Base-by-base conservation (phyloP, 2,329 filamentous ascomycete genomes). In the Aaosphaeria pasadenensis region DNA sequence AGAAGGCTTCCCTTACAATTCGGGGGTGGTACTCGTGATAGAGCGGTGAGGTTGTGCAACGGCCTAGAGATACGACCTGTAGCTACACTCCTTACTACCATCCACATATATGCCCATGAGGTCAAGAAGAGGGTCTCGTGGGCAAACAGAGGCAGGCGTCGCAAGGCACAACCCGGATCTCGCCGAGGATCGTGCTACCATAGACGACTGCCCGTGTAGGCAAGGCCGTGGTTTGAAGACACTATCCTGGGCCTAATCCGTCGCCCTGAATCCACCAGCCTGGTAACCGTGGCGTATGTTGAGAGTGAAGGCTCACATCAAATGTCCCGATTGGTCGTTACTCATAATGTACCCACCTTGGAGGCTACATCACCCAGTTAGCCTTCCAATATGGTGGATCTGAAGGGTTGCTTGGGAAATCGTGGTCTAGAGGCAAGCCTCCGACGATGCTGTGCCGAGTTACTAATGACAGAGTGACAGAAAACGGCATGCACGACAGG, bases 401-500 rank as follows among this genome's bases (percentile, higher is more conserved):
- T 41, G 44, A 24, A 24, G 17, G 17, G 17, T 24, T 36, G 7
- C n/a, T 36, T 45, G 47, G 46, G 45, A 53, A 52, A 48, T 46
- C 39, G 46, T 51, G 48, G 48, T 48, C 46, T 33, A 48, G 49
- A 49, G 42, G 45, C 42, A 55, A 50, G 54, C 50, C 51, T 40
- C 44, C 31, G 46, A 43, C 32, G 44, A 55, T 50, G 54, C 57
- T 45, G 53, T 59, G 48, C 57, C 24, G 55, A 45, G 51, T 41
- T 44, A 51, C 49, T 49, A 53, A 56, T 48, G 52, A 49, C 41
- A 46, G 45, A 56, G 46, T 67, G 66, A 70, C 67, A 65, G 60
- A 58, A 68, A 70, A 70, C 67, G 64, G 64, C 57, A 66, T 51
- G 55, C 63, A 67, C 66, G 50, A 54, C 60, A 60, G 59, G 38